phyloP scores from a whole-genome alignment of 805 yeast genomes.

The Kodamaea hsintzibuensis region DNA sequence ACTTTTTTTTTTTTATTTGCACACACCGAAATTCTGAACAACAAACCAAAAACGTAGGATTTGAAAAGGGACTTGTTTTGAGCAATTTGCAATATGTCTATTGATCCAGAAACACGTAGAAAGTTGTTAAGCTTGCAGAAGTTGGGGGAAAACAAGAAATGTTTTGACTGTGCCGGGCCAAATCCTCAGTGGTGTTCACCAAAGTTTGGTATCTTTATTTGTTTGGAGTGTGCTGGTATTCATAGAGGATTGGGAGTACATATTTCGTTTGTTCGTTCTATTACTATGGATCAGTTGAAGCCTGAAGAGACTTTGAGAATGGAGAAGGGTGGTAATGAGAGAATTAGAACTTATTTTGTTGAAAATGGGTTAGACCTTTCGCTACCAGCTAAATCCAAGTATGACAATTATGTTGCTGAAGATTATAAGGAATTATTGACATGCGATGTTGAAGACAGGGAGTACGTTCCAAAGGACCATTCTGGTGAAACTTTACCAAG shows the following conservation, averaged over 20 bases:
- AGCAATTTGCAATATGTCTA: constrained; percentile 51
- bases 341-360: constrained; percentile 66
- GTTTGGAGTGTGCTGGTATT: constrained; percentile 96
- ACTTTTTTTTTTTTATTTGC: background rate
- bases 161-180: constrained; percentile 93
- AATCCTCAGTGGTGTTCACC: constrained; percentile 99
- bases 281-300: constrained; percentile 98
- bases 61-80: background rate
- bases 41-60: background rate
- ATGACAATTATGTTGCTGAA: constrained; percentile 88
- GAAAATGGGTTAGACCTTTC: constrained; percentile 67
- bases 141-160: constrained; percentile 77
- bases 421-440: constrained; percentile 86
- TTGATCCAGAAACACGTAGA: constrained; percentile 90
- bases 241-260: constrained; percentile 97
- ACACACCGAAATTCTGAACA: background rate
- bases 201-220: constrained; percentile 94
- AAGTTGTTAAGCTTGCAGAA: constrained; percentile 75
- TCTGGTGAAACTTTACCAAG: constrained; percentile 44
- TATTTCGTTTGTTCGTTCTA: constrained; percentile 91
- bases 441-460: constrained; percentile 70
- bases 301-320: constrained; percentile 85
- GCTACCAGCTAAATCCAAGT: constrained; percentile 71
- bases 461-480: constrained; percentile 68
- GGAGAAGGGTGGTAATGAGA: constrained; percentile 93